Conservation (phyloP, 768 basidiomycete species). For the Boletus fagicola region DNA sequence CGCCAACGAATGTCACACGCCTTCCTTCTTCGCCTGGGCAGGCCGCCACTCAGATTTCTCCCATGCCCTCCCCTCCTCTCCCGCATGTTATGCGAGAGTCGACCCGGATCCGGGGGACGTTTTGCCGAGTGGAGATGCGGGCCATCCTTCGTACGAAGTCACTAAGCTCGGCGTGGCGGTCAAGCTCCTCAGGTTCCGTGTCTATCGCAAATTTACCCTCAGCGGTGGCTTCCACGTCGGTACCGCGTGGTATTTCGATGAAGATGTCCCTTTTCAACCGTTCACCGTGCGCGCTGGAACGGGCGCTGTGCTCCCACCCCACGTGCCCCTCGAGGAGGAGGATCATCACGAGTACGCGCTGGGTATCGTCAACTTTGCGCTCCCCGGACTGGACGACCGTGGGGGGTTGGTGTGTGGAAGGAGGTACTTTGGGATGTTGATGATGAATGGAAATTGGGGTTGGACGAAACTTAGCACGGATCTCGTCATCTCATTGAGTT, state of each 20-base stretch:
- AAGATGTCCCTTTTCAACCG: background rate
- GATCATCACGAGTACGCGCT: slow-evolving; percentile 1
- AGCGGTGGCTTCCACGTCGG: slow-evolving; percentile 5
- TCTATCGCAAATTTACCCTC: slow-evolving; percentile 4
- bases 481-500: slow-evolving; percentile 5
- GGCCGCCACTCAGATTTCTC: slow-evolving; percentile 8
- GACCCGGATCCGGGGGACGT: background rate
- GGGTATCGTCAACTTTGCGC: slow-evolving; percentile 8
- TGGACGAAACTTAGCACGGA: slow-evolving; percentile 8
- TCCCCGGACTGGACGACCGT: background rate
- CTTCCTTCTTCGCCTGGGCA: slow-evolving; percentile 16
- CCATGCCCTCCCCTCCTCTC: slow-evolving; percentile 9
- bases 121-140: background rate
- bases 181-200: slow-evolving; percentile 10
- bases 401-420: background rate
- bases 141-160: slow-evolving; percentile 13
- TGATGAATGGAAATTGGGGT: slow-evolving; percentile 10
- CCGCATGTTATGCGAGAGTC: slow-evolving; percentile 5
- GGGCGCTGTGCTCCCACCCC: slow-evolving; percentile 3
- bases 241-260: slow-evolving; percentile 6
- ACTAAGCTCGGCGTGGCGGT: slow-evolving; percentile 14
- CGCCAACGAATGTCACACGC: slow-evolving; percentile 4
- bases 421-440: slow-evolving; percentile 5
- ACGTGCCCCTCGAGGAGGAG: background rate
- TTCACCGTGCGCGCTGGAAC: slow-evolving; percentile 7